Evolutionary conservation across 441 rosid species (phyloP), one percentile per base, ranked within the genome.

Genomic region (Populus hybrid): DNA sequence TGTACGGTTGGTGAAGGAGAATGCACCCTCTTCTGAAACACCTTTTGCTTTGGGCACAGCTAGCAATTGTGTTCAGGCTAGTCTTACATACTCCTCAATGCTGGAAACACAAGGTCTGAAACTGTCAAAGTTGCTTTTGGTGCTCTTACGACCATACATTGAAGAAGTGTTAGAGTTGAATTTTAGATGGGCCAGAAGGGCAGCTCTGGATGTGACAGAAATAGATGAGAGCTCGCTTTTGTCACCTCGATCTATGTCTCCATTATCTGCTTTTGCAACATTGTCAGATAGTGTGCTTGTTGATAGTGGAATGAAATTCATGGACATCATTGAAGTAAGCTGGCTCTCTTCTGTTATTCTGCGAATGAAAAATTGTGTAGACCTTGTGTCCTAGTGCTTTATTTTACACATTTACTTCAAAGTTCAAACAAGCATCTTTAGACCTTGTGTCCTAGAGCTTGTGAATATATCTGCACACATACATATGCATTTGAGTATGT

Each of bases 121-220:
- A 84, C 83, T 95, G 73, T 89, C 98, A 3, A 94, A 92, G 87
- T 81, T 95, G 82, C 93, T 95, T 83, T 85, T 94, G 86, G 94
- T 95, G 79, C 90, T 95, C 67, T 75, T 90, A 78, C 89, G 91
- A 68, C 97, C 99, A 8, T 95, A 88, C 77, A 86, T 95, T 69
- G 98, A 94, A 76, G 98, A 95, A 88, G 99, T 91, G 72, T 76
- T 95, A 42, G 99, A 95, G 89, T 83, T 89, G 84, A 95, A 92
- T 75, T 90, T 91, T 79, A 89, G 97, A 87, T 85, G 92, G 82
- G 98, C 97, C 26, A 85, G 95, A 80, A 95, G 83, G 84, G 82
- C 82, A 64, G 76, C 89, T 83, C 90, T 95, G 53, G 88, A 90
- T 83, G 81, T 84, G 81, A 80, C 83, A 38, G 95, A 89, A 81